Conservation (phyloP, 495 filamentous ascomycete genomes). For the Lasiosphaeria hispida region DNA sequence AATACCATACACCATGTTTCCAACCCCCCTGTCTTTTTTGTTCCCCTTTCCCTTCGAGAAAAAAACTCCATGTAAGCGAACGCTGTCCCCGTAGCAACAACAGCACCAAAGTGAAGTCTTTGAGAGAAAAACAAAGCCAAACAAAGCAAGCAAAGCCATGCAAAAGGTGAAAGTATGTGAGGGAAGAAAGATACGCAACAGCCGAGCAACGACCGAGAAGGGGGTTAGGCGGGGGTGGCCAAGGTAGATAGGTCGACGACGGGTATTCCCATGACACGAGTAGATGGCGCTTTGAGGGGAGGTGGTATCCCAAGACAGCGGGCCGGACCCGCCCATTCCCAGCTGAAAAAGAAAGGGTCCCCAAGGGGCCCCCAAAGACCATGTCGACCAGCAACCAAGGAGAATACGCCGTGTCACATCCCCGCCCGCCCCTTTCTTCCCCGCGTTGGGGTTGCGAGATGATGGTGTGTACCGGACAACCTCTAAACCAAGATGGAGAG, state of each 20-base stretch:
- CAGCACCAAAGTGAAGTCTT: neutral
- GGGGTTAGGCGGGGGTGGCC: no score
- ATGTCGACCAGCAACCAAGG: neutral
- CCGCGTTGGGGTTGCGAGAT: no score
- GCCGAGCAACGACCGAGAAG: no score
- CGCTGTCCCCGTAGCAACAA: neutral
- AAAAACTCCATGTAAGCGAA: slow-evolving; percentile 1
- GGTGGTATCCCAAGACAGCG: slow-evolving; percentile 11
- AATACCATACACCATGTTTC: slow-evolving; percentile 7
- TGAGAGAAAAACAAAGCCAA: slow-evolving; percentile 6
- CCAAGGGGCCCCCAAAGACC: neutral
- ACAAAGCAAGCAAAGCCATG: no score
- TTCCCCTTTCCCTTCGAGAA: neutral
- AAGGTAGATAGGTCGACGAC: no score
- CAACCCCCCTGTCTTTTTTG: slow-evolving; percentile 2
- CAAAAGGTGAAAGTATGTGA: slow-evolving; percentile 1
- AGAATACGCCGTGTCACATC: neutral
- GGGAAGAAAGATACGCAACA: neutral
- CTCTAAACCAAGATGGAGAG: no score
- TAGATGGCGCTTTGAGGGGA: slow-evolving; percentile 1
- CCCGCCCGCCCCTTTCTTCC: neutral
- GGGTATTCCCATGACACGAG: neutral
- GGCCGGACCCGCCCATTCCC: slow-evolving; percentile 13
- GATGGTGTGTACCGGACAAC: no score
- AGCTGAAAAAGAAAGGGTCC: slow-evolving; percentile 2